Conservation (phyloP, 192 early-diverging fungal species). For the Coemansia sp. region DNA sequence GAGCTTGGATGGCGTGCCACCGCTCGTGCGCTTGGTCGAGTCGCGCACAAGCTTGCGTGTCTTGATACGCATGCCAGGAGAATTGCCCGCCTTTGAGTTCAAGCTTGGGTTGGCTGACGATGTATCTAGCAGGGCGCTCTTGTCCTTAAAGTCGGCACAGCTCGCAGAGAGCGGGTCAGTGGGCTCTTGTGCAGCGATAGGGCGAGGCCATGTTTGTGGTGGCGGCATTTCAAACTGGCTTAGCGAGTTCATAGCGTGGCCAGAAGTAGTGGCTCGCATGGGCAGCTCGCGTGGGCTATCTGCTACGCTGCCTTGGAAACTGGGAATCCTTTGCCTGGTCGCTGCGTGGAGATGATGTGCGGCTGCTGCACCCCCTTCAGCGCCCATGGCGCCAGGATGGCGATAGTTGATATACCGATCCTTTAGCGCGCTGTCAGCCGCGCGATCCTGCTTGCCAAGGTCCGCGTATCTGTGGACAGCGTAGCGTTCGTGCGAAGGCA, state of each 20-base stretch:
- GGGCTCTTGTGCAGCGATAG: background rate
- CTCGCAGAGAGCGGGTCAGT: background rate
- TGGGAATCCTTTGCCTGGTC: background rate
- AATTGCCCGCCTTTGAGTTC: background rate
- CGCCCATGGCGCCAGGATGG: background rate
- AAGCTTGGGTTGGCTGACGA: slow-evolving; percentile 43
- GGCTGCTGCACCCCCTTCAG: background rate
- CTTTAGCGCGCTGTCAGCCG: background rate
- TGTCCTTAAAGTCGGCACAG: background rate
- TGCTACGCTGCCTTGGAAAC: background rate
- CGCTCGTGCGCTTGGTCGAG: slow-evolving; percentile 2
- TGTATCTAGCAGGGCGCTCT: slow-evolving; percentile 36
- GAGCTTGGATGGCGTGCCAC: background rate
- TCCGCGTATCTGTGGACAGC: background rate
- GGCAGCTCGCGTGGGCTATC: background rate
- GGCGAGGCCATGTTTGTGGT: background rate
- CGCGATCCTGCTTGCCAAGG: background rate
- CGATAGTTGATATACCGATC: slow-evolving; percentile 13
- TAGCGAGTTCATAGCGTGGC: background rate
- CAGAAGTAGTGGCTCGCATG: background rate
- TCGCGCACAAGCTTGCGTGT: slow-evolving; percentile 48
- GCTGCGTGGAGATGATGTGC: background rate
- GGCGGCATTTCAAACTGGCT: background rate
- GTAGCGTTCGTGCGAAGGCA: background rate
- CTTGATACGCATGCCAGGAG: slow-evolving; percentile 6